Evolutionary conservation across 352 stramenopile genomes (phyloP).

Genomic region (Phytophthora pluvialis): DNA sequence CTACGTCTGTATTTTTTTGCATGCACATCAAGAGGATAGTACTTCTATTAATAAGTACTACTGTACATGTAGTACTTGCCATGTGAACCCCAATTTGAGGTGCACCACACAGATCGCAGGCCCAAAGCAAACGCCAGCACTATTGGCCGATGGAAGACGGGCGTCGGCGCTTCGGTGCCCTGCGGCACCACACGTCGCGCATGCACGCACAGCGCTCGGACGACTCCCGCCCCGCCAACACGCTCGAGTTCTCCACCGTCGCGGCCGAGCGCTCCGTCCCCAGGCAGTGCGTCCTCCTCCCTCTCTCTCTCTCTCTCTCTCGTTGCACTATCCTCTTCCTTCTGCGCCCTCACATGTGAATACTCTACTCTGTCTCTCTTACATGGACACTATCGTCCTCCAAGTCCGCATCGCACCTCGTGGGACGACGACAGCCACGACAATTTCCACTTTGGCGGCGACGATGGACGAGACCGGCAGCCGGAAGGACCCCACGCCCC

Average conservation of each 20-base stretch:
- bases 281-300: constrained; percentile 3
- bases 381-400: background rate
- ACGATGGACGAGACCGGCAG: background rate
- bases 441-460: constrained; percentile 22
- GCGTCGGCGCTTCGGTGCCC: constrained; percentile 23
- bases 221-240: constrained; percentile 9
- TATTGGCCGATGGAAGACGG: constrained; percentile 27
- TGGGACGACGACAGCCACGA: constrained; percentile 7
- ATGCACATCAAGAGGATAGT: no score
- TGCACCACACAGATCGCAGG: no score
- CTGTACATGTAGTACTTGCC: background rate
- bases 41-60: no score
- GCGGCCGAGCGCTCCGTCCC: constrained; percentile 12
- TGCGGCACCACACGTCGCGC: constrained; percentile 7
- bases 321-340: no score
- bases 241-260: constrained; percentile 12
- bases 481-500: background rate
- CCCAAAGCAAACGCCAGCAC: background rate
- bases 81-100: no score
- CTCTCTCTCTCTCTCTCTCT: background rate
- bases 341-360: no score
- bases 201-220: background rate
- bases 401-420: background rate
- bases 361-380: background rate
- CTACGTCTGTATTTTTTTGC: no score